These are phyloP conservation scores for Diaporthe destruens DNA, from an alignment of 2,329 filamentous ascomycete genomes.

Conservation along the genomic window DNA sequence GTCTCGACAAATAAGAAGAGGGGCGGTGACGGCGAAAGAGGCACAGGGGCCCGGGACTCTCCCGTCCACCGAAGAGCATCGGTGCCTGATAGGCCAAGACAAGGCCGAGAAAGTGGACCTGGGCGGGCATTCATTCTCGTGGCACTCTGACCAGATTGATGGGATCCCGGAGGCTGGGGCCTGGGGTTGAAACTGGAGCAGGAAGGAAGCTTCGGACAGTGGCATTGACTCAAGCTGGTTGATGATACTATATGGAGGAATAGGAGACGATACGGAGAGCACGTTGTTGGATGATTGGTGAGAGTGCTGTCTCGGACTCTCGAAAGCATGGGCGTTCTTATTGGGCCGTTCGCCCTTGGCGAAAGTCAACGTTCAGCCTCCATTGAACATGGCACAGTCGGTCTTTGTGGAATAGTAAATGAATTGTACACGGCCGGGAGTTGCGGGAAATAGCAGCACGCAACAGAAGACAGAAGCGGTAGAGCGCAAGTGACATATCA, in stretches of 20 bases:
- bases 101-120: slow-evolving; percentile 2
- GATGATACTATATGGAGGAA: slow-evolving; percentile 14
- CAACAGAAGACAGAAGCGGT: background rate
- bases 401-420: slow-evolving; percentile 7
- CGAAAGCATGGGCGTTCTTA: slow-evolving; percentile 21
- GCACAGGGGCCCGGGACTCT: background rate
- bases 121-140: background rate
- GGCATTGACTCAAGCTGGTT: slow-evolving; percentile 21
- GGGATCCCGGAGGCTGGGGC: background rate
- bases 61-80: no score
- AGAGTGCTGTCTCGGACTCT: slow-evolving; percentile 7
- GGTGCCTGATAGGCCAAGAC: slow-evolving; percentile 13
- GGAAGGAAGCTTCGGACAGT: slow-evolving; percentile 24
- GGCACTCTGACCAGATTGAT: background rate
- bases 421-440: background rate
- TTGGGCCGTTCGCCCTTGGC: slow-evolving; percentile 29
- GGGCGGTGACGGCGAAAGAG: slow-evolving; percentile 4
- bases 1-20: background rate
- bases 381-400: background rate
- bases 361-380: slow-evolving; percentile 32
- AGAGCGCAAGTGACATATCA: slow-evolving; percentile 38
- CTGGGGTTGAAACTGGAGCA: slow-evolving; percentile 26
- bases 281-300: slow-evolving; percentile 41
- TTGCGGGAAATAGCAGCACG: slow-evolving; percentile 10
- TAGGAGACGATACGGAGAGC: slow-evolving; percentile 22